Evolutionary conservation across 129 eudicot genomes (phyloP), one percentile per base, ranked within the genome.

Genomic region (Scalesia atractyloides): DNA sequence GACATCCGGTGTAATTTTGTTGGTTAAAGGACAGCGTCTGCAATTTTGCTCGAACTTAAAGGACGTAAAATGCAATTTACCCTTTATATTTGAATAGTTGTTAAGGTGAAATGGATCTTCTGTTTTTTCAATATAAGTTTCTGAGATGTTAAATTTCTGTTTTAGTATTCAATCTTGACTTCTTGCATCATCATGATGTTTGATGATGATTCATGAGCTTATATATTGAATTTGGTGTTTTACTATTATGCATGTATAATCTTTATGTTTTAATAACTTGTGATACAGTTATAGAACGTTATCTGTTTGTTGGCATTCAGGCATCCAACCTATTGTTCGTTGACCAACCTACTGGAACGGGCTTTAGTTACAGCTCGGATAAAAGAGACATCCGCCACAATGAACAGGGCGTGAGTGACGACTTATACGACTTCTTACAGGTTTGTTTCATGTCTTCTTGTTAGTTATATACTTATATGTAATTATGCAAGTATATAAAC

Each of bases 321-420:
- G 95, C 78, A 19, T 91, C 97, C 54, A 91, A 91, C 78, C 73
- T 91, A 17, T 56, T 91, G 72, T 91, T 76, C 82, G 97, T 91
- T 49, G 97, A 91, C 78, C 97, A 91, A 72, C 97, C 97, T 47
- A 68, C 80, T 82, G 97, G 97, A 72, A 91, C 97, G 3, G 97
- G 97, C 17, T 91, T 91, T 69, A 91, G 97, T 81, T 91, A 88
- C 67, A 91, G 85, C 75, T 61, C 97, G 73, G 92, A 91, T 64
- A 80, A 64, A 69, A 86, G 89, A 39, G 97, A 91, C 81, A 76
- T 91, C 58, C 86, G 95, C 14, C 97, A 91, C 72, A 70, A 84
- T 48, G 97, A 91, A 50, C 73, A 84, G 51, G 95, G 92, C 67
- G 90, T 91, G 63, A 86, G 95, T 67, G 81, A 91, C 74, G 97